A percentile compares a stretch with the other conserved stretches of the same genome.
Conservation (phyloP, 805 yeast genomes). For the Cyberlindnera mycetangii region DNA sequence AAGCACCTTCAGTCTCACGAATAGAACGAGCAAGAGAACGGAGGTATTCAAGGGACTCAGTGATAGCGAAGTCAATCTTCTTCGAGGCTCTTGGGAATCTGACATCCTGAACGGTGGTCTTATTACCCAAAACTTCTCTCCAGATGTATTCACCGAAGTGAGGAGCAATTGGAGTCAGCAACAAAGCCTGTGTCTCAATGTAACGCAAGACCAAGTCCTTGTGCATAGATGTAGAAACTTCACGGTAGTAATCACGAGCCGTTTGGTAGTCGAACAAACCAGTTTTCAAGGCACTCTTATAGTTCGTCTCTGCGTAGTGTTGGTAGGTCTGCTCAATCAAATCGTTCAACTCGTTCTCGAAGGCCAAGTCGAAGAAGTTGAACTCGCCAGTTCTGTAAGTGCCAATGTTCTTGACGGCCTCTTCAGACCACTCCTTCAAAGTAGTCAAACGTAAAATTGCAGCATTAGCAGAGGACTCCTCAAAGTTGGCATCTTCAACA, state of each 20-base stretch:
- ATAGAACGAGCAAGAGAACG: conserved; percentile 76
- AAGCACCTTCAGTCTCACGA: conserved; percentile 90
- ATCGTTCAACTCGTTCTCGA: conserved; percentile 89
- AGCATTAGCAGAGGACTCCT: conserved; percentile 94
- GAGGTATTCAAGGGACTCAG: conserved; percentile 75
- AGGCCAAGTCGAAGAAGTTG: conserved; percentile 79
- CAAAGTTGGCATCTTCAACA: conserved; percentile 96
- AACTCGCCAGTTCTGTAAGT: conserved; percentile 51
- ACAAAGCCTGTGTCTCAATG: conserved; percentile 80
- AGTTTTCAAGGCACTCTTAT: conserved; percentile 83
- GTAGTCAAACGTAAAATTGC: conserved; percentile 92
- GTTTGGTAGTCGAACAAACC: conserved; percentile 94
- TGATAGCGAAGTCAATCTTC: conserved; percentile 57
- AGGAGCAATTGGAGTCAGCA: conserved; percentile 91
- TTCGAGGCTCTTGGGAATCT: conserved; percentile 74
- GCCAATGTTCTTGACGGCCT: conserved; percentile 49
- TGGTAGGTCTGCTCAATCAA: conserved; percentile 72
- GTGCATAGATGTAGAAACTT: conserved; percentile 69
- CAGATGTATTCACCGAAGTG: conserved; percentile 91
- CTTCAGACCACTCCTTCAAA: conserved; percentile 95
- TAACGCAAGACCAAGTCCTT: conserved; percentile 75
- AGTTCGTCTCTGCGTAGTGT: conserved; percentile 69
- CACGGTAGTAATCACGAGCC: conserved; percentile 96
- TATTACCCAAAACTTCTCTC: conserved; percentile 72
- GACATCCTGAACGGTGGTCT: conserved; percentile 67